Percentiles rank a stretch among this genome's conserved stretches.
phyloP scores from a whole-genome alignment of 768 basidiomycete genomes.

The Coprinopsis sp. region DNA sequence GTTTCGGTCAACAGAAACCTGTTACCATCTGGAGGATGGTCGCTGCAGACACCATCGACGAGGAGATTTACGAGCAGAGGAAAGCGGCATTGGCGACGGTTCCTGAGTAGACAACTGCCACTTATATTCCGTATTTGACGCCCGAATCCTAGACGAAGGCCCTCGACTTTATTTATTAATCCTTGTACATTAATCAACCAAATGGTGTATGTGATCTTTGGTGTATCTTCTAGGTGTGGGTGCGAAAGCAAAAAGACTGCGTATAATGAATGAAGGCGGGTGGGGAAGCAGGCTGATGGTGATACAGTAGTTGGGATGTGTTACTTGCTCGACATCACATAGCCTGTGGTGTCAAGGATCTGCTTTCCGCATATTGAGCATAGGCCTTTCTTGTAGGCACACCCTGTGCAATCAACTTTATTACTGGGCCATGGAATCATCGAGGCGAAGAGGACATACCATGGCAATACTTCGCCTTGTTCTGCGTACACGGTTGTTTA shows the following conservation, averaged over 20 bases:
- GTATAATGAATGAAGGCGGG: constrained; percentile 1
- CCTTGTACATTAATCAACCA: too few relatives aligned
- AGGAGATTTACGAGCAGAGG: constrained; percentile 69
- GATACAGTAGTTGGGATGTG: background rate
- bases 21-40: constrained; percentile 83
- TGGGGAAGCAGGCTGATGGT: background rate
- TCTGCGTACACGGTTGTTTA: constrained; percentile 79
- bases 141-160: too few relatives aligned
- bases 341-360: constrained; percentile 79
- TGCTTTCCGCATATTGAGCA: constrained; percentile 87
- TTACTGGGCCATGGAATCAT: constrained; percentile 4
- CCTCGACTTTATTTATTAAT: too few relatives aligned
- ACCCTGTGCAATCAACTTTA: too few relatives aligned
- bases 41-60: constrained; percentile 85
- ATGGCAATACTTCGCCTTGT: constrained; percentile 86
- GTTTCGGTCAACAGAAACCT: constrained; percentile 77
- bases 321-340: constrained; percentile 83
- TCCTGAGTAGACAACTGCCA: too few relatives aligned
- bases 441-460: constrained; percentile 40
- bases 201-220: too few relatives aligned
- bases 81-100: constrained; percentile 21
- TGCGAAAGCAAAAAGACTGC: too few relatives aligned
- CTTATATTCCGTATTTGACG: too few relatives aligned
- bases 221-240: too few relatives aligned
- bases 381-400: constrained; percentile 82